Conservation (phyloP, 2,329 filamentous ascomycete species). For the Fusarium algeriense region DNA sequence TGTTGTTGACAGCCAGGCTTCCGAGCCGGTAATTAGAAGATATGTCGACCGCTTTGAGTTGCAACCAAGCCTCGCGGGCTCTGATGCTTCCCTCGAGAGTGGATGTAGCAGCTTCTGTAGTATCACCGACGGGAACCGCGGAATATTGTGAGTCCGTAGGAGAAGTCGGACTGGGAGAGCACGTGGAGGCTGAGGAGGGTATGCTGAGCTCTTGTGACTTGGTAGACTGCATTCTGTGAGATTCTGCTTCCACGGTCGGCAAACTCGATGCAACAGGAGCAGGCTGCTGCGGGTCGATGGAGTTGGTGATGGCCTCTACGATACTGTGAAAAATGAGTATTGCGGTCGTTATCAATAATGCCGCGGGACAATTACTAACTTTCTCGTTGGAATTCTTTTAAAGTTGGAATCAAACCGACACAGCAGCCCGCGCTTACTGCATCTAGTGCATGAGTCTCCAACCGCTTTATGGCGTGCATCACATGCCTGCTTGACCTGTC, state of each 20-base stretch:
- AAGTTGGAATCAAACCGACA: not conserved
- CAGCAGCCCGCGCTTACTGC: not conserved
- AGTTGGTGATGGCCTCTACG: not conserved
- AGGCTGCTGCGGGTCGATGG: not conserved
- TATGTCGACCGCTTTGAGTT: not conserved
- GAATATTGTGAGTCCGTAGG: not conserved
- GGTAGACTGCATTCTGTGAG: not conserved
- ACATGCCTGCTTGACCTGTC: not conserved
- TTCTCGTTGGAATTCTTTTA: not conserved
- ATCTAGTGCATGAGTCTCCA: not conserved
- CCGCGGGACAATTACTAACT: rapidly evolving
- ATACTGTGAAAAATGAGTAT: not conserved
- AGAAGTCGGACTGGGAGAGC: not conserved
- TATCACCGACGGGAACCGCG: rapidly evolving
- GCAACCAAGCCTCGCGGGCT: not conserved
- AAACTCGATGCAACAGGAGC: too few species aligned
- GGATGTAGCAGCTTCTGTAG: not conserved
- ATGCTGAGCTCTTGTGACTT: not conserved
- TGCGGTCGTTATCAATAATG: not conserved
- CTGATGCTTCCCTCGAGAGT: rapidly evolving
- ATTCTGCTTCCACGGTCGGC: not conserved
- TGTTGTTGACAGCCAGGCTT: not conserved
- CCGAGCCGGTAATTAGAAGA: not conserved
- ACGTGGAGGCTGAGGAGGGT: not conserved
- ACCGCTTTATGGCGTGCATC: not conserved